Conservation (phyloP, 768 basidiomycete species). For the Tylopilus rubrobrunneus region DNA sequence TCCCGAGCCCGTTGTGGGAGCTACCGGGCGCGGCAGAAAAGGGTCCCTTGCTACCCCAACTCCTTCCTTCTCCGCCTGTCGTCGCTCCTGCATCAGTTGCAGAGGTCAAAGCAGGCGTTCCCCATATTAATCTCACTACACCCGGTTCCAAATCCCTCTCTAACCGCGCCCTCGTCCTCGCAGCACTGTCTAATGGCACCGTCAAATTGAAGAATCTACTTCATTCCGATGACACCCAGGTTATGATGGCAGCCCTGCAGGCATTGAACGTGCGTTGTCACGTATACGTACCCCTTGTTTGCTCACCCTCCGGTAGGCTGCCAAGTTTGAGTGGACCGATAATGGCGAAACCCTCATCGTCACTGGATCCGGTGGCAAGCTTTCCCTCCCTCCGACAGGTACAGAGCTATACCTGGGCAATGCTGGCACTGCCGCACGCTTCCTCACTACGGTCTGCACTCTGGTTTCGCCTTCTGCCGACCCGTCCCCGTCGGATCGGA, state of each 20-base stretch:
- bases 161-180: conserved; percentile 89
- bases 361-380: conserved; percentile 75
- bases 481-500: conserved; percentile 42
- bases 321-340: conserved; percentile 92
- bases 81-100: background rate
- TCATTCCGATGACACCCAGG: conserved; percentile 97
- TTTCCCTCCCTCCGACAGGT: conserved; percentile 71
- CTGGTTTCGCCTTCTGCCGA: conserved; percentile 55
- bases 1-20: conserved; percentile 40
- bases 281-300: background rate
- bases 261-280: conserved; percentile 66
- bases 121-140: conserved; percentile 69
- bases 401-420: conserved; percentile 95
- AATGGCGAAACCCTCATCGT: conserved; percentile 94
- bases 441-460: conserved; percentile 94
- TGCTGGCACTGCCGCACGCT: conserved; percentile 96
- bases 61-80: conserved; percentile 8
- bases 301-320: conserved; percentile 53
- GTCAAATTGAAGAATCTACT: conserved; percentile 87
- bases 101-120: conserved; percentile 5
- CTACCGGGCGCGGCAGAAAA: conserved; percentile 13
- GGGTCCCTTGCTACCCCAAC: conserved; percentile 21
- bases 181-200: conserved; percentile 84
- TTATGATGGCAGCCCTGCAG: conserved; percentile 94
- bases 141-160: conserved; percentile 97